Percentiles rank a stretch among this genome's conserved stretches.
Evolutionary conservation across 306 rosid species (phyloP).

Genomic region (Vigna hirtella): DNA sequence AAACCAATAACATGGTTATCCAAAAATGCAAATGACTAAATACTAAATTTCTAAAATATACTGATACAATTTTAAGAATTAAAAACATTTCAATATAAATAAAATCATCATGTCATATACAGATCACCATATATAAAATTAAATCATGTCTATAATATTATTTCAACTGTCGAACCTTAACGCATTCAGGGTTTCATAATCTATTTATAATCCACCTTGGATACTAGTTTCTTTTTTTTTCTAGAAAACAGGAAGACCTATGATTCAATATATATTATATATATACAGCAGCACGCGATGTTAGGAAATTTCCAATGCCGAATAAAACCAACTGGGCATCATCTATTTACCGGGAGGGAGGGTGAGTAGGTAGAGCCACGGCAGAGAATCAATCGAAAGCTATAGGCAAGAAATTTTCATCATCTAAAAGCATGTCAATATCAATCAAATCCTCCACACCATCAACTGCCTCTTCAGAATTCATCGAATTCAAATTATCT

Average conservation of each 20-base stretch:
- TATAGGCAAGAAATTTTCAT: conserved; percentile 66
- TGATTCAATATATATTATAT: conserved; percentile 46
- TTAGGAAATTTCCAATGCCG: conserved; percentile 46
- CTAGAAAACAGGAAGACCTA: conserved; percentile 19
- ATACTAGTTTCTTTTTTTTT: conserved; percentile 1
- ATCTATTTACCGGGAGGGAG: conserved; percentile 41
- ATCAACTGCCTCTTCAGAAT: conserved; percentile 64
- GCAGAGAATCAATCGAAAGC: conserved; percentile 63
- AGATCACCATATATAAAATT: conserved; percentile 27
- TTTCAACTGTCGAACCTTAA: conserved; percentile 37
- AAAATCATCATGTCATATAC: conserved; percentile 30
- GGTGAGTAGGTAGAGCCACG: neutral
- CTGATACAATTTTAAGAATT: neutral
- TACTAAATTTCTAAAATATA: neutral
- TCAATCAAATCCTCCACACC: conserved; percentile 73
- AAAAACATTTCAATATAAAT: neutral
- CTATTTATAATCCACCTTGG: conserved; percentile 43
- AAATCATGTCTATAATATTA: conserved; percentile 42
- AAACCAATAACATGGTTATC: too few species aligned
- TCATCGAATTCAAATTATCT: conserved; percentile 44
- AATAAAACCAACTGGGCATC: conserved; percentile 47
- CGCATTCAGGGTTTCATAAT: conserved; percentile 34
- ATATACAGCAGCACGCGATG: conserved; percentile 43
- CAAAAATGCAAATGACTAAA: neutral
- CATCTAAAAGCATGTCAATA: conserved; percentile 70